Percentiles rank a stretch among this genome's conserved stretches.
phyloP scores from a whole-genome alignment of 257 asterid species.

The Solanum chilense region DNA sequence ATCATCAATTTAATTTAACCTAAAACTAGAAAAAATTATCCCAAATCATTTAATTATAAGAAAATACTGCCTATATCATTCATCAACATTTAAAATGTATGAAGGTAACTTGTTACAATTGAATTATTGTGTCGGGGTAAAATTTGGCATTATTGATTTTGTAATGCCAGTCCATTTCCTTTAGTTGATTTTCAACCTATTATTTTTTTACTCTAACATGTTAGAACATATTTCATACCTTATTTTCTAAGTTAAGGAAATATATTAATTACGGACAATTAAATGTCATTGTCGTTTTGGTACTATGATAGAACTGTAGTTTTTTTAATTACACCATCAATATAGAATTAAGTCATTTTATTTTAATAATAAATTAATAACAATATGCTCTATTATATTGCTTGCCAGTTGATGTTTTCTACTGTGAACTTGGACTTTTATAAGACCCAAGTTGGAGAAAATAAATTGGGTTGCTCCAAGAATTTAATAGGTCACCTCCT shows the following conservation, averaged over 20 bases:
- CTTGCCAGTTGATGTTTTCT: not conserved
- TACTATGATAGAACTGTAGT: not conserved
- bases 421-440: not conserved
- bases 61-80: not conserved
- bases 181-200: not conserved
- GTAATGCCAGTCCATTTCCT: not conserved
- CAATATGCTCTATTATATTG: not conserved
- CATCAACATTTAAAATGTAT: not conserved
- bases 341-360: not conserved
- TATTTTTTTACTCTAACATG: not conserved
- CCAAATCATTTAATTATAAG: not conserved
- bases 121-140: not conserved
- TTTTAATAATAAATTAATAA: not conserved
- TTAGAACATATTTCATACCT: not conserved
- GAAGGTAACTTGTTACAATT: not conserved
- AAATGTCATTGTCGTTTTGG: not conserved
- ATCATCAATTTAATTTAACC: no score
- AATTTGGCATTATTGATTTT: not conserved
- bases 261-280: not conserved
- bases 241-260: not conserved
- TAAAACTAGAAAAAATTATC: not conserved
- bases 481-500: not conserved
- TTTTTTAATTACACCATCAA: not conserved
- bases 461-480: not conserved
- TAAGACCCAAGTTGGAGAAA: not conserved